Conservation (phyloP, 306 rosid genomes). For the Prunus persica region DNA sequence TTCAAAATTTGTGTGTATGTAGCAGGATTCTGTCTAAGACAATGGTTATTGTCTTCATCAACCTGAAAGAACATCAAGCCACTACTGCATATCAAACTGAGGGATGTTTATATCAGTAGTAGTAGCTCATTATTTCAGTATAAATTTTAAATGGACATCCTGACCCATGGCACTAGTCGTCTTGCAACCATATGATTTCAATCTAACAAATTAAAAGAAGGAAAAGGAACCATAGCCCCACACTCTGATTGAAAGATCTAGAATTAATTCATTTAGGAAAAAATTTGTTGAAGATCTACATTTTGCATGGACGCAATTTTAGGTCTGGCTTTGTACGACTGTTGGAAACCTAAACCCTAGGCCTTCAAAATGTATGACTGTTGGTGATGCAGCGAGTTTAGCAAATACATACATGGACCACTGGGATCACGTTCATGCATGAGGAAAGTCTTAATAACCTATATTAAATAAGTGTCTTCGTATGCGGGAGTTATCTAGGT, state of each 20-base stretch:
- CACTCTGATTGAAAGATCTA: neutral
- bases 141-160: neutral
- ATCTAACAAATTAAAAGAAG: neutral
- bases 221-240: neutral
- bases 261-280: neutral
- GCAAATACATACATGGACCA: no score
- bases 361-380: no score
- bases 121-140: neutral
- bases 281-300: neutral
- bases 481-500: no score
- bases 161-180: neutral
- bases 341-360: neutral
- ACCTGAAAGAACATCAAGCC: slow-evolving; percentile 51
- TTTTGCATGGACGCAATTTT: neutral
- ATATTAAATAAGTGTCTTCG: no score
- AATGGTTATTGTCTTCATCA: slow-evolving; percentile 58
- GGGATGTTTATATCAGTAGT: neutral
- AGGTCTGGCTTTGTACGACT: neutral
- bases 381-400: no score
- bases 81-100: neutral
- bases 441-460: no score
- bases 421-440: no score
- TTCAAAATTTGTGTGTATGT: slow-evolving; percentile 58
- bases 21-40: slow-evolving; percentile 75
- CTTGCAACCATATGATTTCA: neutral